A percentile compares a stretch with the other conserved stretches of the same genome.
These are phyloP conservation scores for Paecilomyces sp. DNA, from an alignment of 2,329 filamentous ascomycete genomes.

Conservation along the genomic window DNA sequence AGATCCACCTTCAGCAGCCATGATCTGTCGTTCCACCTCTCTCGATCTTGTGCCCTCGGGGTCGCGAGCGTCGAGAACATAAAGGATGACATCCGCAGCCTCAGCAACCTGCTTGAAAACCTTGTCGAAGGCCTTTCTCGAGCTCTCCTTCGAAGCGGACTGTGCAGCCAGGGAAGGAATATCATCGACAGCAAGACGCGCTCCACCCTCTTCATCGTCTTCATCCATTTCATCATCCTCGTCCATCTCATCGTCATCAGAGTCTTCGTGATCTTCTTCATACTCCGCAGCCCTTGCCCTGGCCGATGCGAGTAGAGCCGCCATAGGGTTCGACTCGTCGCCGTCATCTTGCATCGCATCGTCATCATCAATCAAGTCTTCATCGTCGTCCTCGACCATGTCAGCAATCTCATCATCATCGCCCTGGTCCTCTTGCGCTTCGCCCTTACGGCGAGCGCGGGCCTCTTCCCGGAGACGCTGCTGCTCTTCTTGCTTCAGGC, in stretches of 20 bases:
- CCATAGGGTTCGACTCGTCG: conserved; percentile 50
- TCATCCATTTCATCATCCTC: conserved; percentile 46
- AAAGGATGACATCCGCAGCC: conserved; percentile 81
- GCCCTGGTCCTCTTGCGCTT: conserved; percentile 25
- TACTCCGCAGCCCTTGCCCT: conserved; percentile 38
- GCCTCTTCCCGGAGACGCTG: conserved; percentile 64
- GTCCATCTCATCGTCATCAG: conserved; percentile 53
- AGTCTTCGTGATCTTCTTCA: conserved; percentile 39
- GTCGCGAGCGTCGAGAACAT: conserved; percentile 87
- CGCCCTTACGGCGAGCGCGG: conserved; percentile 33
- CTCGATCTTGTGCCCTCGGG: conserved; percentile 84
- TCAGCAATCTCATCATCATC: conserved; percentile 27
- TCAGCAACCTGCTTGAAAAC: conserved; percentile 91
- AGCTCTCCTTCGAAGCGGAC: conserved; percentile 48
- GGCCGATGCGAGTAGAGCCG: conserved; percentile 39
- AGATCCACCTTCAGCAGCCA: conserved; percentile 74
- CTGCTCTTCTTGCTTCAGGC: conserved; percentile 73
- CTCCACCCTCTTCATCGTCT: conserved; percentile 43
- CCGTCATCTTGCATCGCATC: conserved; percentile 42
- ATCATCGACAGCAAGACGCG: conserved; percentile 43
- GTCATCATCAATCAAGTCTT: conserved; percentile 44
- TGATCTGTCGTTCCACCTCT: conserved; percentile 83
- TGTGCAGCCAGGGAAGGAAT: conserved; percentile 40
- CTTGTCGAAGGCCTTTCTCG: conserved; percentile 86
- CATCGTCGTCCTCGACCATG: conserved; percentile 36